phyloP scores from a whole-genome alignment of 2,329 filamentous ascomycete species.

The Phaeosphaeriaceae sp. region DNA sequence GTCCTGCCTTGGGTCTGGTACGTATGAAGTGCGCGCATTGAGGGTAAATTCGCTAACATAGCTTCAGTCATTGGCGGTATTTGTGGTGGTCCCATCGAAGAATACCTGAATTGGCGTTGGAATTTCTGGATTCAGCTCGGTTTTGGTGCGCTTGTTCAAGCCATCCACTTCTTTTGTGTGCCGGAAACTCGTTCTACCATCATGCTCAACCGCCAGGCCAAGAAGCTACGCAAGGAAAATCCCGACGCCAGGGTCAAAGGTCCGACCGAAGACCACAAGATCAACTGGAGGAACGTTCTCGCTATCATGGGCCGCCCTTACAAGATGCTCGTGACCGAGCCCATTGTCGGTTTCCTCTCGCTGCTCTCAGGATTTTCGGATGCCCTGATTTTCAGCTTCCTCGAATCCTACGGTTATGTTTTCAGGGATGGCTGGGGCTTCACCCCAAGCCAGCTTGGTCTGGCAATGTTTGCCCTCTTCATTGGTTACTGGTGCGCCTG shows the following conservation, averaged over 20 bases:
- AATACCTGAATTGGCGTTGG: constrained; percentile 73
- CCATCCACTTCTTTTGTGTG: constrained; percentile 71
- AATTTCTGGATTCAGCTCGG: constrained; percentile 86
- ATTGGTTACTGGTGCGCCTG: constrained; percentile 72
- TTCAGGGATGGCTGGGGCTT: constrained; percentile 75
- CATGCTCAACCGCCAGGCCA: constrained; percentile 79
- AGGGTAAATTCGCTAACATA: constrained; percentile 41
- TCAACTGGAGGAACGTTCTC: constrained; percentile 49
- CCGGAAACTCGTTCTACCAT: constrained; percentile 79
- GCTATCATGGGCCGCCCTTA: constrained; percentile 71
- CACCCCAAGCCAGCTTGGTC: constrained; percentile 62
- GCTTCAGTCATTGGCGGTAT: constrained; percentile 78
- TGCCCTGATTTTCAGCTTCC: constrained; percentile 80
- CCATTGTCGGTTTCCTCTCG: constrained; percentile 75
- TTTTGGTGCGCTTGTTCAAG: constrained; percentile 74
- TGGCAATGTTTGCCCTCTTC: constrained; percentile 66
- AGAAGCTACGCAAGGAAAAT: constrained; percentile 71
- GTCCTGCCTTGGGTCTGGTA: constrained; percentile 71
- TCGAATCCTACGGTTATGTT: constrained; percentile 74
- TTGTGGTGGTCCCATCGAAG: constrained; percentile 78
- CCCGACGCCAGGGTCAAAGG: constrained; percentile 66
- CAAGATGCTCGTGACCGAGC: constrained; percentile 76
- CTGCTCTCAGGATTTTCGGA: constrained; percentile 77
- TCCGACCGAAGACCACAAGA: constrained; percentile 66
- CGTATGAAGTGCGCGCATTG: too few species aligned